Conservation (phyloP, 2,329 filamentous ascomycete genomes). For the Monilinia polystroma region DNA sequence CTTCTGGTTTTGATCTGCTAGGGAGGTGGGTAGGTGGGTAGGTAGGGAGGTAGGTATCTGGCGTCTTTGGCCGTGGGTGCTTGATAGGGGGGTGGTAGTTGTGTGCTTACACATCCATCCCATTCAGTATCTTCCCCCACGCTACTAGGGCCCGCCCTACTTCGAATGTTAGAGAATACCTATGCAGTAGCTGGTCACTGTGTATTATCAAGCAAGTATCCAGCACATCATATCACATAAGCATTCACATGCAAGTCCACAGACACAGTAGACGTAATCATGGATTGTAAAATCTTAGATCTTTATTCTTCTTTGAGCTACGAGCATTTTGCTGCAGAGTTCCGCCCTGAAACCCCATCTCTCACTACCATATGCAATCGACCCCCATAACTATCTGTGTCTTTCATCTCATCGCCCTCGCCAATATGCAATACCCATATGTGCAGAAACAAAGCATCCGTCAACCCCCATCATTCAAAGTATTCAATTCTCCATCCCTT, state of each 20-base stretch:
- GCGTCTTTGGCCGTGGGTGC: no score
- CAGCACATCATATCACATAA: constrained; percentile 3
- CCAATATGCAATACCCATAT: constrained; percentile 6
- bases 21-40: no score
- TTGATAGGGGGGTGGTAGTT: no score
- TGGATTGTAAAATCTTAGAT: neutral
- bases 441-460: neutral
- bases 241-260: neutral
- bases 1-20: neutral
- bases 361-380: neutral
- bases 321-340: neutral
- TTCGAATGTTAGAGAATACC: neutral
- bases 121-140: neutral
- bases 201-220: neutral
- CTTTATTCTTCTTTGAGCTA: neutral
- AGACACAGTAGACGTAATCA: neutral
- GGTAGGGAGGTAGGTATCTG: no score
- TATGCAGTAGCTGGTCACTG: neutral
- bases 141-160: neutral
- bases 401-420: neutral
- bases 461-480: constrained; percentile 5
- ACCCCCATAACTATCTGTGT: neutral
- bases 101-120: no score
- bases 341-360: neutral
- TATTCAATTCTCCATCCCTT: neutral